Evolutionary conservation across 2,329 filamentous ascomycete genomes (phyloP).

Genomic region (Calonectria naviculata): DNA sequence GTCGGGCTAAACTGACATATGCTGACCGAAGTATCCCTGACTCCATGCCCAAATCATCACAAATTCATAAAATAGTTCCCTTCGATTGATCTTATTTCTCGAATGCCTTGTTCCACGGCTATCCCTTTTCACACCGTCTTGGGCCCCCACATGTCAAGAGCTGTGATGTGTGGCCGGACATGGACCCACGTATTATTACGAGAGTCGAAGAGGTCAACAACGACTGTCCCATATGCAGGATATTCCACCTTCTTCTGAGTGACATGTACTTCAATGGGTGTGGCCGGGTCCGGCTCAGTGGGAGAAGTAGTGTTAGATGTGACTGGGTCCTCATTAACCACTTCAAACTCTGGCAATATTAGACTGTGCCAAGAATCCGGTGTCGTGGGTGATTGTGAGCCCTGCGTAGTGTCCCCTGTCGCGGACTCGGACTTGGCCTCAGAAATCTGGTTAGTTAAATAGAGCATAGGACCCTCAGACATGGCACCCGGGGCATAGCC

Average conservation of each 20-base stretch:
- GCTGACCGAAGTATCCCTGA: background rate
- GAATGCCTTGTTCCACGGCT: too few species aligned
- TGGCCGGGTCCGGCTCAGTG: background rate
- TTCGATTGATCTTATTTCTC: too few species aligned
- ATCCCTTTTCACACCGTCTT: background rate
- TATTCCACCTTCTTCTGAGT: slow-evolving; percentile 29
- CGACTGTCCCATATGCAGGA: slow-evolving; percentile 27
- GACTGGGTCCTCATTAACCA: background rate
- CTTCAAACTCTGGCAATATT: background rate
- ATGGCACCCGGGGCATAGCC: background rate
- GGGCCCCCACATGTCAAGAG: slow-evolving; percentile 42
- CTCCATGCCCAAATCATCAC: background rate
- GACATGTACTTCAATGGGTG: slow-evolving; percentile 8
- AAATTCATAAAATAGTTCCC: too few species aligned
- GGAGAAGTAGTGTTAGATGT: background rate
- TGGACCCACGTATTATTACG: slow-evolving; percentile 35
- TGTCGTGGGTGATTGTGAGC: background rate
- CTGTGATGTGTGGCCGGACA: slow-evolving; percentile 26
- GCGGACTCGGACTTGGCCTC: background rate
- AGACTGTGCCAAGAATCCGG: too few species aligned
- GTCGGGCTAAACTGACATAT: background rate
- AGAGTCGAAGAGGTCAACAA: slow-evolving; percentile 33
- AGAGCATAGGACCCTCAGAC: background rate
- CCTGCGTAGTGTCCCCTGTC: background rate
- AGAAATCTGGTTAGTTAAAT: background rate